These are phyloP conservation scores for Gynandropsis gynandra DNA, from an alignment of 345 rosid species.

Conservation along the genomic window DNA sequence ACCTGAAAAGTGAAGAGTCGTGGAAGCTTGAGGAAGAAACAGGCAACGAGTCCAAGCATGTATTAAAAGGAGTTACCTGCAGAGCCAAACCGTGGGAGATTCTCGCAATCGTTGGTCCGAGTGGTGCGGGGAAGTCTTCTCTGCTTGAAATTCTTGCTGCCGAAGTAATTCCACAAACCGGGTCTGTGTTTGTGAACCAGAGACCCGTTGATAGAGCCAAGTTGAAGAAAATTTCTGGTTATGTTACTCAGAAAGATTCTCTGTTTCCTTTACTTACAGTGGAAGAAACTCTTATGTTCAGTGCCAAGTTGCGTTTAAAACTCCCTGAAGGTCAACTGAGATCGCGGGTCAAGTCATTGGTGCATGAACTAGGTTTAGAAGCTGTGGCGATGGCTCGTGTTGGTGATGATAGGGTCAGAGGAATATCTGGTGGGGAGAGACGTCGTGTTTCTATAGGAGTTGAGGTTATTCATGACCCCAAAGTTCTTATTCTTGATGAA, in stretches of 20 bases:
- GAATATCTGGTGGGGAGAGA: constrained; percentile 94
- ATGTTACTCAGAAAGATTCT: constrained; percentile 81
- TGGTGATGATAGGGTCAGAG: constrained; percentile 77
- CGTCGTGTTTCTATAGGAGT: constrained; percentile 95
- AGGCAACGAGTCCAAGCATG: constrained; percentile 34
- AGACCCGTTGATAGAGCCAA: constrained; percentile 48
- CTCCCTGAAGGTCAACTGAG: constrained; percentile 45
- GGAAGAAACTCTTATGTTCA: constrained; percentile 86
- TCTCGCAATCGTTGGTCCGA: constrained; percentile 89
- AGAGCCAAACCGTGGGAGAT: constrained; percentile 91
- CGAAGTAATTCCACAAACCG: constrained; percentile 48
- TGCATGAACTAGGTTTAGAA: constrained; percentile 76
- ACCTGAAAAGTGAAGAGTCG: constrained; percentile 16
- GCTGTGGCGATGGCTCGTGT: constrained; percentile 62
- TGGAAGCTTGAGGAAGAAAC: constrained; percentile 22
- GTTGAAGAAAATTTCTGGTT: constrained; percentile 74
- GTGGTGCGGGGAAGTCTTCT: constrained; percentile 94
- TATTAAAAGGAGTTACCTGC: constrained; percentile 67
- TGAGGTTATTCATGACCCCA: constrained; percentile 82
- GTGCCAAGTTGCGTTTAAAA: constrained; percentile 69
- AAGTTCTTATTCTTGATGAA: constrained; percentile 86
- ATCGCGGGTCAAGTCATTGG: constrained; percentile 53
- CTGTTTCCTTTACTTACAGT: constrained; percentile 90
- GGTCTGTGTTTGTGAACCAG: constrained; percentile 57
- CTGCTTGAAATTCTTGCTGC: constrained; percentile 78